A percentile compares a stretch with the other conserved stretches of the same genome.
Evolutionary conservation across 768 basidiomycete genomes (phyloP).

Genomic region (Mrakia gelida): DNA sequence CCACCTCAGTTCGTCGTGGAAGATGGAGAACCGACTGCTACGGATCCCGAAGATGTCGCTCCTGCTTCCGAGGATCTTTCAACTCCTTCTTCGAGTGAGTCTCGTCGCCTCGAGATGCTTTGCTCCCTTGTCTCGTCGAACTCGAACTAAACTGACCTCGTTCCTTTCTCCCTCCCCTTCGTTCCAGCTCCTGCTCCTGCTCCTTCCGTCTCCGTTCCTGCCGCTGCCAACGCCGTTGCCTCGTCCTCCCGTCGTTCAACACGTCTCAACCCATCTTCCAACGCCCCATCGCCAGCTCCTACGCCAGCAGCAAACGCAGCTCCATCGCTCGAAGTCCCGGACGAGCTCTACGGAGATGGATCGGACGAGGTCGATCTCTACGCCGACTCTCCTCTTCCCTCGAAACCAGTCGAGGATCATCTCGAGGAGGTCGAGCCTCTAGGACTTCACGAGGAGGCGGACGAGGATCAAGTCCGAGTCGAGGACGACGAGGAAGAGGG

Average conservation of each 20-base stretch:
- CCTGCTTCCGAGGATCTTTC: neutral
- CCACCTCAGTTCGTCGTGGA: constrained; percentile 6
- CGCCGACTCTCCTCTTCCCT: constrained; percentile 23
- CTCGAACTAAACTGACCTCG: neutral
- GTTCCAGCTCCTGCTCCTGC: constrained; percentile 4
- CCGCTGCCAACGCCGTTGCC: neutral
- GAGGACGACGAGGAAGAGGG: neutral
- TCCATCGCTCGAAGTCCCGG: neutral
- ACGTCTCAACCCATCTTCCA: neutral
- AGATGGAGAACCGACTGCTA: neutral
- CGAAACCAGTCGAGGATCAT: neutral
- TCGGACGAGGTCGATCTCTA: constrained; percentile 19
- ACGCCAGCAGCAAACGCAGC: neutral
- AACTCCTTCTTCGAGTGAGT: neutral
- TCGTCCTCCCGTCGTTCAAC: neutral
- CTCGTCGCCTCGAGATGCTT: neutral
- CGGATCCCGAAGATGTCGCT: neutral
- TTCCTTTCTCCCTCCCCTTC: neutral
- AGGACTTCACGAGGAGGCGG: neutral
- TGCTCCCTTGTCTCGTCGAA: neutral
- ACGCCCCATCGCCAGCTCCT: neutral
- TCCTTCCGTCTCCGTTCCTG: neutral
- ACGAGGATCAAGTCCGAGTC: neutral
- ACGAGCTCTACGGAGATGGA: neutral
- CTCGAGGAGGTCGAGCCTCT: constrained; percentile 1